Percentiles rank a stretch among this genome's conserved stretches.
Evolutionary conservation across 192 early-diverging fungal genomes (phyloP).

Genomic region (Entomortierella lignicola): DNA sequence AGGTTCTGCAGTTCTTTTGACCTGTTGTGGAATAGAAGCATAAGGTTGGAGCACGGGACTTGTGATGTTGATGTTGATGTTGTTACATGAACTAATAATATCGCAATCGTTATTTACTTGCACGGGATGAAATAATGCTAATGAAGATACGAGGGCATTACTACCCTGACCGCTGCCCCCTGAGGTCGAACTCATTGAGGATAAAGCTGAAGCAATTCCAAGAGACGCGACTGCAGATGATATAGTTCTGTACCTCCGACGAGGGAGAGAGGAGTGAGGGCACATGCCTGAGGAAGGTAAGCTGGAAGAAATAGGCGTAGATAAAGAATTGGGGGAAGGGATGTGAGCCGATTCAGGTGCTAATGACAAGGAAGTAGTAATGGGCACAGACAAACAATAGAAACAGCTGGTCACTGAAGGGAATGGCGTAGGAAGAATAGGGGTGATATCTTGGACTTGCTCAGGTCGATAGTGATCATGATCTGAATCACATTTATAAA

Average conservation of each 20-base stretch:
- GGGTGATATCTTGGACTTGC: slow-evolving; percentile 5
- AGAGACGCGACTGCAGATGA: slow-evolving; percentile 25
- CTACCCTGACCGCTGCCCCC: not conserved
- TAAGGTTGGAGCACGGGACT: slow-evolving; percentile 14
- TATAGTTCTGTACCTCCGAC: slow-evolving; percentile 21
- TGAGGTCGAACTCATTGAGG: not conserved
- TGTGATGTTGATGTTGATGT: not conserved
- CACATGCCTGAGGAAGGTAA: slow-evolving; percentile 10
- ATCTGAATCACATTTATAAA: not conserved
- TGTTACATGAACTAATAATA: no score
- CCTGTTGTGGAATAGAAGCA: not conserved
- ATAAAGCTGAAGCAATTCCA: slow-evolving; percentile 13
- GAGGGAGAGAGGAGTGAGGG: not conserved
- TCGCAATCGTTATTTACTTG: not conserved
- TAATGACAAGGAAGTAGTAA: slow-evolving; percentile 2
- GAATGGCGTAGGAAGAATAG: slow-evolving; percentile 5
- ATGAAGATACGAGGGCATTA: slow-evolving; percentile 3
- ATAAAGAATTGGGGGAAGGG: not conserved
- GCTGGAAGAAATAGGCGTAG: not conserved
- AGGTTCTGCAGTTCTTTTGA: not conserved
- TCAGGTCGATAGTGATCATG: not conserved
- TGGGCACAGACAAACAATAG: slow-evolving; percentile 21
- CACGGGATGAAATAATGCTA: not conserved
- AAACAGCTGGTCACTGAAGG: slow-evolving; percentile 7
- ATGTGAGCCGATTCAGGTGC: not conserved